Conservation (phyloP, 495 filamentous ascomycete species). For the Lophium mytilinum region DNA sequence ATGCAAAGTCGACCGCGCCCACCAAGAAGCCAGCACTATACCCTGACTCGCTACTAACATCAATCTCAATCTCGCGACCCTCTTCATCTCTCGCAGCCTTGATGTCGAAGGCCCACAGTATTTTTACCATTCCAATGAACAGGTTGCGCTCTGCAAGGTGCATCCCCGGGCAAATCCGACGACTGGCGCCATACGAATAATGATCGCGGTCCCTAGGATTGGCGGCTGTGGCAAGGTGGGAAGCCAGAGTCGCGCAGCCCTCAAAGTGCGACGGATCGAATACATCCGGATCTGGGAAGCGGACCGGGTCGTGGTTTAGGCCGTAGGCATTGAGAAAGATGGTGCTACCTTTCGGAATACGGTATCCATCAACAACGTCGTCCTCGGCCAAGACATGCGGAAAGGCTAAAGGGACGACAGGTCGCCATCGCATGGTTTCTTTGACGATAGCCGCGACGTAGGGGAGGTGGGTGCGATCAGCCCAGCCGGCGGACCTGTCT, state of each 20-base stretch:
- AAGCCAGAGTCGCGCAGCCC: constrained; percentile 13
- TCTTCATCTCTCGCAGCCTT: not conserved
- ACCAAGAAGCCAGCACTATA: constrained; percentile 1
- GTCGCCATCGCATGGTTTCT: constrained; percentile 25
- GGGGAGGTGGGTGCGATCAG: constrained; percentile 15
- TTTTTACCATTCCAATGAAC: not conserved
- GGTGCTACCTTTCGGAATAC: constrained; percentile 23
- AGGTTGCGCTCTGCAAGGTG: constrained; percentile 16
- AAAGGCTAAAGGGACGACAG: constrained; percentile 19
- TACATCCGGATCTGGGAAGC: constrained; percentile 14
- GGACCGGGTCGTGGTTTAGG: constrained; percentile 17
- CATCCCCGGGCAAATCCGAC: constrained; percentile 24
- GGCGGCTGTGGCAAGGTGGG: constrained; percentile 18
- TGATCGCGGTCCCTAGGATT: constrained; percentile 21
- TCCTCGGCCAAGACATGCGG: constrained; percentile 22
- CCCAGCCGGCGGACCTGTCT: constrained; percentile 16
- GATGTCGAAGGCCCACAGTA: not conserved
- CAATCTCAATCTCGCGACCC: not conserved
- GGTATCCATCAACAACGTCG: constrained; percentile 23
- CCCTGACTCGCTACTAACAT: not conserved
- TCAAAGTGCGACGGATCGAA: constrained; percentile 26
- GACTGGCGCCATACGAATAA: constrained; percentile 24
- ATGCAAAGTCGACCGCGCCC: not conserved
- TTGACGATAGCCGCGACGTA: constrained; percentile 25
- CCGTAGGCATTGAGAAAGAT: constrained; percentile 25